A percentile compares a stretch with the other conserved stretches of the same genome.
phyloP scores from a whole-genome alignment of 2,329 filamentous ascomycete genomes.

The Drechslerella stenobrocha region DNA sequence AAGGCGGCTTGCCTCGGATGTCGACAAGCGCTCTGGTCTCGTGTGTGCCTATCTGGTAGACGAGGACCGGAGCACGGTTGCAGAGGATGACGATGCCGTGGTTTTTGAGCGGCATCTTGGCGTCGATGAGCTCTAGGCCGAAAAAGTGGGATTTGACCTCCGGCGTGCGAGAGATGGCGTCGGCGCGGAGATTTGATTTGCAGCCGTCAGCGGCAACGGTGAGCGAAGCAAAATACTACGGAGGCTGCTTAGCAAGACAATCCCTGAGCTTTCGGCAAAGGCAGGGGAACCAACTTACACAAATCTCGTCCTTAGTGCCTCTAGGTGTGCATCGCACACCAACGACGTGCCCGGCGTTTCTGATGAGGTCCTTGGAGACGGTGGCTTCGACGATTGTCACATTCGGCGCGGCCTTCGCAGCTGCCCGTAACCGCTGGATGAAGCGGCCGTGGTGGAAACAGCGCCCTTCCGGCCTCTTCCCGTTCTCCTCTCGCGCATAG shows the following conservation, averaged over 20 bases:
- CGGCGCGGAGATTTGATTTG: constrained; percentile 84
- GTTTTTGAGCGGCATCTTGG: constrained; percentile 70
- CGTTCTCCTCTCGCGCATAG: constrained; percentile 66
- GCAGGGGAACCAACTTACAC: constrained; percentile 52
- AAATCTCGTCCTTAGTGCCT: constrained; percentile 51
- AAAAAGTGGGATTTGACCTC: constrained; percentile 84
- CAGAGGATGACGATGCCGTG: constrained; percentile 89
- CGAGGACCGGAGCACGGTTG: constrained; percentile 74
- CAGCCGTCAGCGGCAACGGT: constrained; percentile 94
- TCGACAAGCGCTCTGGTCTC: constrained; percentile 91
- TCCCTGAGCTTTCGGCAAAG: constrained; percentile 9
- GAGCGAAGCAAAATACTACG: constrained; percentile 81
- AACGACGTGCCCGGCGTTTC: constrained; percentile 71
- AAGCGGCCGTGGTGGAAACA: constrained; percentile 95
- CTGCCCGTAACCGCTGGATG: constrained; percentile 76
- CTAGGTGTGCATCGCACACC: constrained; percentile 63
- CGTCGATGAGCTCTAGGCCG: constrained; percentile 88
- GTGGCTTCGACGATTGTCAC: constrained; percentile 91
- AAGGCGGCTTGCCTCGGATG: constrained; percentile 74
- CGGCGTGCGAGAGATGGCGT: constrained; percentile 69
- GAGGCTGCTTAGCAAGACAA: no score
- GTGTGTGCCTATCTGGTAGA: constrained; percentile 95
- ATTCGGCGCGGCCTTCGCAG: constrained; percentile 72
- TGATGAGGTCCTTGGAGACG: constrained; percentile 70
- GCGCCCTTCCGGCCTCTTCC: constrained; percentile 69